Conservation (phyloP, 2,329 filamentous ascomycete genomes). For the Sporothrix euskadiensis region DNA sequence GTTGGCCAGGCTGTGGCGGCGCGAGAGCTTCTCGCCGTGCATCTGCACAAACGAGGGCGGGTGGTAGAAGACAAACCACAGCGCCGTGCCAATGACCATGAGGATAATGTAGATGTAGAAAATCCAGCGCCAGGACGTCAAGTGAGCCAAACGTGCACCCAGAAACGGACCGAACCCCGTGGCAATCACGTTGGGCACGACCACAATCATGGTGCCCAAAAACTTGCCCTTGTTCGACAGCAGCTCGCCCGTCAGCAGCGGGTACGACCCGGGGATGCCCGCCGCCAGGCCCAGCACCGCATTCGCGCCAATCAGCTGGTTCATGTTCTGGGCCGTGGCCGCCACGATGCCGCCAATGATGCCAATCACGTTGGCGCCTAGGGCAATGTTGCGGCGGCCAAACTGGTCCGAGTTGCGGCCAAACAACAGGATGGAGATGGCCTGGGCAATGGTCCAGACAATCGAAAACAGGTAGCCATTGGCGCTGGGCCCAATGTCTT, state of each 20-base stretch:
- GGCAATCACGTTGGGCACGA: not conserved
- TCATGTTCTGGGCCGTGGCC: not conserved
- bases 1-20: not conserved
- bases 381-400: constrained; percentile 4
- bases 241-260: not conserved
- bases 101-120: not conserved
- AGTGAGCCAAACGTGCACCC: not conserved
- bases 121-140: constrained; percentile 5
- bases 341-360: not conserved
- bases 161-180: not conserved
- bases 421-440: not conserved
- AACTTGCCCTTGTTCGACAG: constrained; percentile 1
- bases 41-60: constrained; percentile 6
- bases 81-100: not conserved
- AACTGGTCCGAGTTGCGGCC: constrained; percentile 8
- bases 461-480: not conserved
- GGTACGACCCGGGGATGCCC: not conserved
- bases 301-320: not conserved
- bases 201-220: not conserved
- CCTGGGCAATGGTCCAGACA: constrained; percentile 2
- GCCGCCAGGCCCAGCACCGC: not conserved
- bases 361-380: not conserved
- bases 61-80: not conserved
- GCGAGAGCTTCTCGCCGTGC: constrained; percentile 2
- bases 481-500: not conserved